Base-by-base conservation (phyloP, 1,284 basidiomycete genomes). In the Phylloboletellus chloephorus region DNA sequence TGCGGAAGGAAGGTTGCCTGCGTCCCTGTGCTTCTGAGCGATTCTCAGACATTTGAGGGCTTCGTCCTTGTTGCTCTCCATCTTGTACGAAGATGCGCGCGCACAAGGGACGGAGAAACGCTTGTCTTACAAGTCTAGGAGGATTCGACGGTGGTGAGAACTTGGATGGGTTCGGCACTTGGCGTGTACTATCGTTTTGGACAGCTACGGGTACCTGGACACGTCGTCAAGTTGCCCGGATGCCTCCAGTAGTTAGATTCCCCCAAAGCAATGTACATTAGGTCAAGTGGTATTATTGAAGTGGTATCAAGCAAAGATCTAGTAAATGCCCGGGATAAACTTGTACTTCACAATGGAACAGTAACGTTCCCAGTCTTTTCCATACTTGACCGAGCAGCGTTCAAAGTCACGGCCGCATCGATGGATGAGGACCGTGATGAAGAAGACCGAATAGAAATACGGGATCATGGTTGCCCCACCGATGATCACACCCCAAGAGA, bases 391-490 rank as follows among this genome's bases (percentile, higher is more conserved):
- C 3, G 82, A 82, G 65, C 94, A 98, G 46, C 91, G 75, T 63
- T 93, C 92, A 64, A 96, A 94, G 72, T 97, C 93, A 42, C 93
- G 79, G 5, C 82, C 78, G 55, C 85, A 88, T 32, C 93, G 80
- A 60, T 96, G 93, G 20, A 88, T 72, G 41, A 97, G 78, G 20
- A 95, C 91, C 17, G 78, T 78, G 57, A 93, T 81, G 74, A 95
- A 95, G 76, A 95, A 95, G 39, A 91, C 72, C 5, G 89, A 89
- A 68, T 96, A 95, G 68, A 90, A 98, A 70, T 96, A 94, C 0
- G 93, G 93, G 60, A 98, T 97, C 35, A 83, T 73, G 5, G 88
- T 88, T 36, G 82, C 77, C 16, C 79, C 72, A 25, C 95, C 93
- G 36, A 91, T 83, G 56, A 87, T 75, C 32, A 87, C 77, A 42